Evolutionary conservation across 2,329 filamentous ascomycete species (phyloP).

Genomic region (Hypoxylon sp.): DNA sequence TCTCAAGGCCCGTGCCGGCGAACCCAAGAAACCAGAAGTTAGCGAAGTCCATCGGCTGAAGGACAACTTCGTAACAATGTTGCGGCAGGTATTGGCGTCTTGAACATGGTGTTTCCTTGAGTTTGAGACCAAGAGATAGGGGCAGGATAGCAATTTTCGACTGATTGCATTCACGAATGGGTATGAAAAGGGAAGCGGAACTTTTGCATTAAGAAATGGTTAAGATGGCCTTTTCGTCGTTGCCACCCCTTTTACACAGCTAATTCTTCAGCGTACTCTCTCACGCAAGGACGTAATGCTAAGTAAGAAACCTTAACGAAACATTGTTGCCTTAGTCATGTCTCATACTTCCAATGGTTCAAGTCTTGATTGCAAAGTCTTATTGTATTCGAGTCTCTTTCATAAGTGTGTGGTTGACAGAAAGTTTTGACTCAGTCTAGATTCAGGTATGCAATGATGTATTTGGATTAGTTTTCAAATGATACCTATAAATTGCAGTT

Average conservation of each 20-base stretch:
- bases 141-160: conserved; percentile 8
- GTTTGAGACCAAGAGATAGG: conserved; percentile 18
- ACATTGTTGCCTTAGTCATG: not conserved
- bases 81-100: conserved; percentile 82
- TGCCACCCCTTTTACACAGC: not conserved
- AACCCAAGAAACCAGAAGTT: conserved; percentile 85
- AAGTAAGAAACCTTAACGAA: not conserved
- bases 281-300: not conserved
- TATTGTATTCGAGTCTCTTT: no score
- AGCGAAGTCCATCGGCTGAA: conserved; percentile 82
- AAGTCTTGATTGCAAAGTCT: not conserved
- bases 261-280: not conserved
- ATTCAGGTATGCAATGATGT: not conserved
- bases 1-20: conserved; percentile 82
- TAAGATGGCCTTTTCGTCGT: not conserved
- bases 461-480: no score
- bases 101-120: conserved; percentile 53
- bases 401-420: no score
- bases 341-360: not conserved
- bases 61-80: conserved; percentile 83
- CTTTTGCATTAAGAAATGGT: conserved; percentile 2
- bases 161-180: conserved; percentile 18
- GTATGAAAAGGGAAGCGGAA: conserved; percentile 3
- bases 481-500: not conserved
- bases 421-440: not conserved